Base-by-base conservation (phyloP, 441 rosid genomes). In the Erodium chrysanthum region DNA sequence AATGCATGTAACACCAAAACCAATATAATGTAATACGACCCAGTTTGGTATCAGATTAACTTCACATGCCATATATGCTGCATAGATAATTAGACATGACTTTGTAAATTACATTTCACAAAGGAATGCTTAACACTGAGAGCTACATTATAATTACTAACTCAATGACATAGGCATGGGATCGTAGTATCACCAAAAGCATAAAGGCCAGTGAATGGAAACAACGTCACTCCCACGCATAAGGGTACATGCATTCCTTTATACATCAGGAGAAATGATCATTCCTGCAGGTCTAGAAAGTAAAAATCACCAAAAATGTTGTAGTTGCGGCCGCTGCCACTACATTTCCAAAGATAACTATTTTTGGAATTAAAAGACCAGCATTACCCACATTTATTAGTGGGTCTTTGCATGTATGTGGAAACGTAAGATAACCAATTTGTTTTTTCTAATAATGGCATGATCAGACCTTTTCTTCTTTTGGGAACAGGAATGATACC, bases 121-220 rank as follows among this genome's bases (percentile, higher is more conserved):
- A 15, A 63, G 5, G 42, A 31, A 60, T 60, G 35, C 64, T 23
- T 60, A 25, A 60, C 35, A 60, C 31, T 60, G 64, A 60, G 35
- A 61, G 21, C 65, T 61, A 25, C 40, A 61, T 27, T 61, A 61
- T 20, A n/a, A 61, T 6, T 20, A 7, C 29, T n/a, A 61, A 9
- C 15, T 61, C 65, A 14, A 29, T 61, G 65, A 5, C 20, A 14
- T 27, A 10, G 65, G 40, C 65, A 61, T 29, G 64, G 33, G 64
- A 59, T 59, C 12, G 35, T 12, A 23, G 63, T 58, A 22, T 58
- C 29, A 58, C 63, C 63, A 58, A 58, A 15, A 58, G 4, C 63
- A 21, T 58, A 6, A 17, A 25, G 64, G 64, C 64, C 35, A 60
- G 35, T 7, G 64, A 23, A 60, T 25, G 40, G 12, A 40, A 61